Base-by-base conservation (phyloP, 768 basidiomycete genomes). In the Collybiopsis luxurians region DNA sequence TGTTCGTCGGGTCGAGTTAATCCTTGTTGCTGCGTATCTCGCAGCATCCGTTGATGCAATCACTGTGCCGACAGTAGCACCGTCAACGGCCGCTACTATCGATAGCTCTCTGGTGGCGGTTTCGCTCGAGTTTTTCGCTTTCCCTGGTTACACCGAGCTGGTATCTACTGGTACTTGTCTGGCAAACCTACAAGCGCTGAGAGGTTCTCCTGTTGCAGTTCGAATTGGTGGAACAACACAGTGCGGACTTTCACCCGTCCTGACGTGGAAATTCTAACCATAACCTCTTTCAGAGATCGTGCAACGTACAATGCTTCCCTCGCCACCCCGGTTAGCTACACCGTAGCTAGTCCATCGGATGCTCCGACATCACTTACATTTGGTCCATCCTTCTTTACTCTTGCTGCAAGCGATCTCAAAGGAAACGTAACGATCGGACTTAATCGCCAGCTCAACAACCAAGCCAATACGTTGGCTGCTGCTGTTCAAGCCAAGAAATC, bases 141-240 rank as follows among this genome's bases (percentile, higher is more conserved):
- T 73, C 57, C 73, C 73, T 1, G 71, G 64, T 4, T 74, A 74
- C 59, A 69, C 67, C 12, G 51, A 61, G 30, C 53, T 74, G 15
- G 43, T 64, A 9, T 66, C 69, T 5, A 74, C 73, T 2, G 62
- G 58, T 17, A 71, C 68, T 55, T 74, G 73, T 58, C 57, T 74
- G 1, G 64, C 61, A 12, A 70, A 73, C 51, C 52, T 74, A 17
- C 66, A 66, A 23, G 50, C 58, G 2, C 58, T 73, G 4, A 69
- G 72, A 3, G 71, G 71, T 4, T 59, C 67, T 1, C 63, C 59
- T 46, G 72, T 72, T 19, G 72, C 72, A 7, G 58, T 73, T 23
- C 69, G 73, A 11, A 74, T 74, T 30, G 73, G 73, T 4, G 73
- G 73, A 1, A 74, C 73, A 4, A 74, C 73, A 0, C 73, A 74